These are phyloP conservation scores for Helenozyma baotianmanensis DNA, from an alignment of 805 yeast species.

Conservation along the genomic window DNA sequence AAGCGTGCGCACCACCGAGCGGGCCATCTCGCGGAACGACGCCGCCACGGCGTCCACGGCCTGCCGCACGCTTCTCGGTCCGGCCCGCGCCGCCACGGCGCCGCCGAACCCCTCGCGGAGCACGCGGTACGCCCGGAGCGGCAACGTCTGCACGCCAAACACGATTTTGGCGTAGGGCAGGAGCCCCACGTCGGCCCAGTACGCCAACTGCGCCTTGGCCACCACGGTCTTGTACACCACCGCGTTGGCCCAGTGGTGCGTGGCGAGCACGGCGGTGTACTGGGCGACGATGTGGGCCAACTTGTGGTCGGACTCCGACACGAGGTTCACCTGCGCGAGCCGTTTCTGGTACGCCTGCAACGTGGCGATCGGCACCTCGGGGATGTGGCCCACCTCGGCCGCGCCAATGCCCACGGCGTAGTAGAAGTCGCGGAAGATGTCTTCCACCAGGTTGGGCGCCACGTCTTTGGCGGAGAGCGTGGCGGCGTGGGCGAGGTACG, in stretches of 20 bases:
- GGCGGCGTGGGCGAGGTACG: conserved; percentile 16
- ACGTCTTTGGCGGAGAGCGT: conserved; percentile 9
- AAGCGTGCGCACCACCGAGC: conserved; percentile 3
- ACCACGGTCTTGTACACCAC: conserved; percentile 31
- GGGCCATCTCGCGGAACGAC: conserved; percentile 4
- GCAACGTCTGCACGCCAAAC: conserved; percentile 33
- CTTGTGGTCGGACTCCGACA: conserved; percentile 6
- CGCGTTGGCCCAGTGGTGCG: conserved; percentile 27
- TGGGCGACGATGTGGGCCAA: conserved; percentile 18
- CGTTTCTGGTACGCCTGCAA: conserved; percentile 6
- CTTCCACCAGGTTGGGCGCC: conserved; percentile 8
- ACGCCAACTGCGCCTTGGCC: conserved; percentile 28
- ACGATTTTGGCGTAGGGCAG: conserved; percentile 23
- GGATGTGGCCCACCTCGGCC: conserved; percentile 9
- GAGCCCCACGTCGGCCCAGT: conserved; percentile 29
- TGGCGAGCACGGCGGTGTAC: conserved; percentile 20
- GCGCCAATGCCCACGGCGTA: conserved; percentile 10
- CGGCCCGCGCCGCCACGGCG: background rate
- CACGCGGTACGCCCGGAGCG: conserved; percentile 15
- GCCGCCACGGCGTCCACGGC: conserved; percentile 1
- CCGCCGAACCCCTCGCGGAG: conserved; percentile 2
- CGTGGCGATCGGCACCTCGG: conserved; percentile 9
- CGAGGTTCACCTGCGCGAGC: conserved; percentile 1
- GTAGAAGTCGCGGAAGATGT: conserved; percentile 15
- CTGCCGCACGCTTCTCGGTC: background rate